These are phyloP conservation scores for Podaxis carcinomalis DNA, from an alignment of 768 basidiomycete species.

Conservation along the genomic window DNA sequence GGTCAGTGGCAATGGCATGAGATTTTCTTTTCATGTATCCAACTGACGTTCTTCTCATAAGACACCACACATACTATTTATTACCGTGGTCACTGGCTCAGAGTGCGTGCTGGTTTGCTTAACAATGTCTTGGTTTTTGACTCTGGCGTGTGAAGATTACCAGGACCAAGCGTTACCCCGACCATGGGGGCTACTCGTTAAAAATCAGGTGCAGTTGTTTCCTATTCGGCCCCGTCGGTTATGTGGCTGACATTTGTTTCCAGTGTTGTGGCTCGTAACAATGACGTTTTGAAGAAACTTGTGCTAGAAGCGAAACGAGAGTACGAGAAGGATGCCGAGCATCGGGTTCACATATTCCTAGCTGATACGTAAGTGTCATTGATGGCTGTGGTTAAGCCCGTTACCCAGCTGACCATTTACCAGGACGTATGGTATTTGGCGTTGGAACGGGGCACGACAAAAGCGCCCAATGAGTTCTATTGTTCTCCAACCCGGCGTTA, in stretches of 20 bases:
- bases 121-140: slow-evolving; percentile 14
- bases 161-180: slow-evolving; percentile 70
- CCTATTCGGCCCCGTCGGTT: not conserved
- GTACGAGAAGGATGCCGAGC: slow-evolving; percentile 88
- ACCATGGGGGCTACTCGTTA: slow-evolving; percentile 69
- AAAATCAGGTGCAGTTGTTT: slow-evolving; percentile 63
- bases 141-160: slow-evolving; percentile 53
- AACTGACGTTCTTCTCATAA: slow-evolving; percentile 22
- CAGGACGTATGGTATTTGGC: slow-evolving; percentile 74
- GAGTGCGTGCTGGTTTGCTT: slow-evolving; percentile 41
- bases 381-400: slow-evolving; percentile 4
- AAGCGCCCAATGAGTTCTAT: slow-evolving; percentile 93
- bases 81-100: slow-evolving; percentile 85
- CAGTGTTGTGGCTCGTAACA: slow-evolving; percentile 85
- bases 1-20: slow-evolving; percentile 36
- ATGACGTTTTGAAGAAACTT: slow-evolving; percentile 82
- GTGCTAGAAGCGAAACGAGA: slow-evolving; percentile 85
- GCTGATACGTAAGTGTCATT: slow-evolving; percentile 71
- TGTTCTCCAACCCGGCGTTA: slow-evolving; percentile 83
- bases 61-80: slow-evolving; percentile 88
- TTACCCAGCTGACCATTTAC: slow-evolving; percentile 13
- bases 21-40: slow-evolving; percentile 14
- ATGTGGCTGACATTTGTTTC: slow-evolving; percentile 11
- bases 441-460: slow-evolving; percentile 85
- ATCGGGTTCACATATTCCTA: slow-evolving; percentile 85